phyloP scores from a whole-genome alignment of 257 asterid species.

The Marsdenia floribunda region DNA sequence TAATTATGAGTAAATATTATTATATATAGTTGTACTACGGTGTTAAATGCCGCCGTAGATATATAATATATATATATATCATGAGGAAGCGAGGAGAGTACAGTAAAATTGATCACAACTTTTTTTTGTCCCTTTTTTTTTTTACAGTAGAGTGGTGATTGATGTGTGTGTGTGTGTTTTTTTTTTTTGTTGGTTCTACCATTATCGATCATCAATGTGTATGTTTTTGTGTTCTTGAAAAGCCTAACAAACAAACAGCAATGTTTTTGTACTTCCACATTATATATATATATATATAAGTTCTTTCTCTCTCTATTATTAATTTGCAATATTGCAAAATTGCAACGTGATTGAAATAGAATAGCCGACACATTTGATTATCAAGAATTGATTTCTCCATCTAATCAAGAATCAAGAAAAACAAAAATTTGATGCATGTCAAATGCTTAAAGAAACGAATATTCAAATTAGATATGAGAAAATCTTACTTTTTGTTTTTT shows the following conservation, averaged over 20 bases:
- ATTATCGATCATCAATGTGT: background rate
- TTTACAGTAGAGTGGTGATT: background rate
- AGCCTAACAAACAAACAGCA: background rate
- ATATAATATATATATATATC: background rate
- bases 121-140: background rate
- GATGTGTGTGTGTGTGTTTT: background rate
- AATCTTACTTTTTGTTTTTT: too few species aligned
- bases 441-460: too few species aligned
- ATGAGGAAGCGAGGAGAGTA: background rate
- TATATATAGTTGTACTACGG: background rate
- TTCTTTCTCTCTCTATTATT: background rate
- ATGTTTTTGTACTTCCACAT: background rate
- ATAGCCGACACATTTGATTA: too few species aligned
- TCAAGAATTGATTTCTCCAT: too few species aligned
- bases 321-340: background rate
- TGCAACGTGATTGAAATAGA: background rate
- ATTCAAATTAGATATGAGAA: too few species aligned
- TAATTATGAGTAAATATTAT: slow-evolving; percentile 5
- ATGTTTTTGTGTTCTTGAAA: background rate
- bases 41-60: slow-evolving; percentile 3
- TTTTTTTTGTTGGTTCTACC: background rate
- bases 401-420: too few species aligned
- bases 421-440: too few species aligned
- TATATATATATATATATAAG: background rate
- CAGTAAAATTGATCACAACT: background rate